Evolutionary conservation across 306 rosid species (phyloP).

Genomic region (Cicer judaicum): DNA sequence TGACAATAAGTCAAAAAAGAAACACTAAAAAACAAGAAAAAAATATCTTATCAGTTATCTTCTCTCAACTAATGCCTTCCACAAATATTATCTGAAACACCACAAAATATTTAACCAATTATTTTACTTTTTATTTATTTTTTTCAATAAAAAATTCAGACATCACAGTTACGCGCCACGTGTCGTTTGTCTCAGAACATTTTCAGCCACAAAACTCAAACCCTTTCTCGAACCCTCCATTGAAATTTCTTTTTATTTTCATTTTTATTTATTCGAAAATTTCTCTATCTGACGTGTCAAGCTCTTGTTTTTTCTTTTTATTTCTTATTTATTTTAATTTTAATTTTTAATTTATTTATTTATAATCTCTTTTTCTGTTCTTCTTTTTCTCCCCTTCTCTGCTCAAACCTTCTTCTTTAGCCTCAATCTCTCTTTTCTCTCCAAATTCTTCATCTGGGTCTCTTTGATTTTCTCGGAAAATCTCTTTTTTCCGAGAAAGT

Average conservation of each 20-base stretch:
- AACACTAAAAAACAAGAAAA: conserved; percentile 41
- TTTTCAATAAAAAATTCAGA: neutral
- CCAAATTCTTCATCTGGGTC: conserved; percentile 41
- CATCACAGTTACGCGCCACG: conserved; percentile 54
- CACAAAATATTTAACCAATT: conserved; percentile 28
- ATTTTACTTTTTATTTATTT: neutral
- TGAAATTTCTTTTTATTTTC: conserved; percentile 10
- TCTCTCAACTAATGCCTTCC: conserved; percentile 41
- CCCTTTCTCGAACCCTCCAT: conserved; percentile 62
- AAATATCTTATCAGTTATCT: conserved; percentile 52
- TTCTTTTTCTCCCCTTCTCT: conserved; percentile 16
- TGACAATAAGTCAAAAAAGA: conserved; percentile 46
- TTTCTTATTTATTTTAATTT: neutral
- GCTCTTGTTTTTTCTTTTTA: conserved; percentile 24
- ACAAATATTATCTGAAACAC: conserved; percentile 48
- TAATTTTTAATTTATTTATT: conserved; percentile 38
- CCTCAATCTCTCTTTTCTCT: conserved; percentile 27
- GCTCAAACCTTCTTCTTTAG: conserved; percentile 34
- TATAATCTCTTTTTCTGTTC: conserved; percentile 41
- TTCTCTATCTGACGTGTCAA: conserved; percentile 57
- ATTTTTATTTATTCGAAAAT: neutral
- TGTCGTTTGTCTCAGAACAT: conserved; percentile 48
- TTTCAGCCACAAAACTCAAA: conserved; percentile 73
- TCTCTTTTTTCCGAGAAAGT: conserved; percentile 37
- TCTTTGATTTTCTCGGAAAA: conserved; percentile 44